Percentiles rank a stretch among this genome's conserved stretches.
Evolutionary conservation across 306 rosid species (phyloP).

Genomic region (Geum urbanum): DNA sequence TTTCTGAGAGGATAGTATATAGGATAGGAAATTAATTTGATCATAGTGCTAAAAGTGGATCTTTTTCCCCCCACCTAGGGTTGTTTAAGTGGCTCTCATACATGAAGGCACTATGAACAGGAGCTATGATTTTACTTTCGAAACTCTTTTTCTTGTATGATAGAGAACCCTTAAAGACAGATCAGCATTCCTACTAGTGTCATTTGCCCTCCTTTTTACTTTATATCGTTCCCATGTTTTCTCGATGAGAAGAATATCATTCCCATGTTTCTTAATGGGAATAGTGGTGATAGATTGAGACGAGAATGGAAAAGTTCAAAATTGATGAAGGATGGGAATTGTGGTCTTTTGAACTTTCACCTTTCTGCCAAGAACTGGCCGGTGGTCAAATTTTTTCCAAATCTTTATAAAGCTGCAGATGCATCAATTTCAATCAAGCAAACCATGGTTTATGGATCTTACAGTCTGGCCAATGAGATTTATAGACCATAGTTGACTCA

Average conservation of each 20-base stretch:
- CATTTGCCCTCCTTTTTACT: constrained; percentile 13
- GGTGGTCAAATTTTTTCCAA: constrained; percentile 1
- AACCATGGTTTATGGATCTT: too few relatives aligned
- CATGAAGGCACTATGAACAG: constrained; percentile 11
- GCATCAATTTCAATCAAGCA: not conserved
- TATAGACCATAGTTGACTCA: not conserved
- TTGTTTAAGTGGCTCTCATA: not conserved
- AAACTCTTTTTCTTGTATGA: not conserved
- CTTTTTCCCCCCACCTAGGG: not conserved
- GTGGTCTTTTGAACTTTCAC: not conserved
- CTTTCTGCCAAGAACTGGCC: not conserved
- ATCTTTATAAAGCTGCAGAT: not conserved
- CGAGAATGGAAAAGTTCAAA: constrained; percentile 22
- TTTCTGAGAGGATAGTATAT: not conserved
- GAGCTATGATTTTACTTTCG: not conserved
- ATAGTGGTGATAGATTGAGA: constrained; percentile 17
- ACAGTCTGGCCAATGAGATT: too few relatives aligned
- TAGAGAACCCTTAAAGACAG: constrained; percentile 24
- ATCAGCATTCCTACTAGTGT: constrained; percentile 20
- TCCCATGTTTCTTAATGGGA: constrained; percentile 1
- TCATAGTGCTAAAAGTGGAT: not conserved
- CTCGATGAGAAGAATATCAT: too few relatives aligned
- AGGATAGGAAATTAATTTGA: not conserved
- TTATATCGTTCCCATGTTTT: not conserved
- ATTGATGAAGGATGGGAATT: not conserved